Evolutionary conservation across 208 protist species (phyloP).

Genomic region (Blastocrithidia nonstop): DNA sequence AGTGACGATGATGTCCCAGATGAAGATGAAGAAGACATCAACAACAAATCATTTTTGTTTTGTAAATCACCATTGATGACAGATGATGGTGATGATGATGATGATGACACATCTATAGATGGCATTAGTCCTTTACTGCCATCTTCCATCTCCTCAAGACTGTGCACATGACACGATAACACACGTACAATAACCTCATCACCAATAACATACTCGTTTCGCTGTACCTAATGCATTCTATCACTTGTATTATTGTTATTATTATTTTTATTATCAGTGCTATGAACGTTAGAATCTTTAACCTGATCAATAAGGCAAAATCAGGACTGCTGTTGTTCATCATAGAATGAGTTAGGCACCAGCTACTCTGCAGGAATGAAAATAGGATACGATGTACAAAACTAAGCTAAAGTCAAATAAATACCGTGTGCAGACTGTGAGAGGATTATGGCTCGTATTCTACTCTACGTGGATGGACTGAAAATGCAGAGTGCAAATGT

Average conservation of each 20-base stretch:
- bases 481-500: constrained; percentile 60
- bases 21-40: background rate
- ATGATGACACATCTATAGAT: too few relatives aligned
- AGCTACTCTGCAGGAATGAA: constrained; percentile 35
- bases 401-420: constrained; percentile 42
- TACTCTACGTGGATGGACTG: constrained; percentile 22
- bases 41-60: background rate
- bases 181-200: constrained; percentile 61
- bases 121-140: too few relatives aligned
- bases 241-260: background rate
- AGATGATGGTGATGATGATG: too few relatives aligned
- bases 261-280: background rate
- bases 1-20: constrained; percentile 2
- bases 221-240: background rate
- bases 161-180: constrained; percentile 20
- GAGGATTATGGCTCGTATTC: constrained; percentile 37
- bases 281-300: constrained; percentile 6
- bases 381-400: constrained; percentile 32
- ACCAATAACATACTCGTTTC: constrained; percentile 45
- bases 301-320: too few relatives aligned
- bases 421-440: constrained; percentile 22
- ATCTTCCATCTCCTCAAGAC: background rate
- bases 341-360: constrained; percentile 33
- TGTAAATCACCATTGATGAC: background rate
- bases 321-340: constrained; percentile 13